A percentile compares a stretch with the other conserved stretches of the same genome.
phyloP scores from a whole-genome alignment of 345 rosid genomes.

The Eutrema japonicum region DNA sequence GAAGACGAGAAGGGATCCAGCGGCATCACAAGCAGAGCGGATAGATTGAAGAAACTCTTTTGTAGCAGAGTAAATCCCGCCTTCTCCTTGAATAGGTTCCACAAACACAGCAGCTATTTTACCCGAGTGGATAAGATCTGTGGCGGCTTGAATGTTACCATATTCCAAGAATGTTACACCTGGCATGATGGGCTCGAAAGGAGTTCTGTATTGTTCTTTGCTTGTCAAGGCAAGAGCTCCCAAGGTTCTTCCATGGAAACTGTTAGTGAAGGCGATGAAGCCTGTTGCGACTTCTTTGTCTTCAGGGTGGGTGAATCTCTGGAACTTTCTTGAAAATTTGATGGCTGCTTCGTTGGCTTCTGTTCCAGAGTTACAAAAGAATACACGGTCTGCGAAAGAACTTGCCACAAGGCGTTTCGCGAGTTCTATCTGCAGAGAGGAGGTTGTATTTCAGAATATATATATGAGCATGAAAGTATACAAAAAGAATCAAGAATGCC shows the following conservation, averaged over 20 bases:
- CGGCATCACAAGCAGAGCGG: conserved; percentile 78
- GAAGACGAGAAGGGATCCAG: conserved; percentile 83
- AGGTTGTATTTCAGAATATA: no score
- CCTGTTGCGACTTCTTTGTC: conserved; percentile 58
- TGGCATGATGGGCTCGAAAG: conserved; percentile 98
- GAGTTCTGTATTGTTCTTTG: conserved; percentile 80
- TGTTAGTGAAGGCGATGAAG: conserved; percentile 73
- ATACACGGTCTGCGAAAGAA: conserved; percentile 86
- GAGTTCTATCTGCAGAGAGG: conserved; percentile 64
- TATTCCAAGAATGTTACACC: conserved; percentile 89
- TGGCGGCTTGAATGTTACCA: conserved; percentile 71
- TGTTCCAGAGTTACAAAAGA: conserved; percentile 86
- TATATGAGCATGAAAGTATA: neutral
- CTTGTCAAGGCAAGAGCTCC: conserved; percentile 95
- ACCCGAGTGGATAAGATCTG: conserved; percentile 54
- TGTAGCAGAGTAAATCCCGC: conserved; percentile 82
- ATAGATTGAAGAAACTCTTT: conserved; percentile 71
- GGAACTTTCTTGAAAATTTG: conserved; percentile 87
- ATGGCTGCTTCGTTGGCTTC: conserved; percentile 99
- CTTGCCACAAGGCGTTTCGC: conserved; percentile 72
- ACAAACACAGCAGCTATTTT: conserved; percentile 89
- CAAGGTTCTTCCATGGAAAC: conserved; percentile 96
- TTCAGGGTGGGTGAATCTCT: conserved; percentile 63
- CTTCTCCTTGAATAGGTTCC: conserved; percentile 98
- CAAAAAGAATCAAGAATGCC: neutral